Evolutionary conservation across 768 basidiomycete genomes (phyloP), one percentile per base, ranked within the genome.

Genomic region (Auriculariales sp.): DNA sequence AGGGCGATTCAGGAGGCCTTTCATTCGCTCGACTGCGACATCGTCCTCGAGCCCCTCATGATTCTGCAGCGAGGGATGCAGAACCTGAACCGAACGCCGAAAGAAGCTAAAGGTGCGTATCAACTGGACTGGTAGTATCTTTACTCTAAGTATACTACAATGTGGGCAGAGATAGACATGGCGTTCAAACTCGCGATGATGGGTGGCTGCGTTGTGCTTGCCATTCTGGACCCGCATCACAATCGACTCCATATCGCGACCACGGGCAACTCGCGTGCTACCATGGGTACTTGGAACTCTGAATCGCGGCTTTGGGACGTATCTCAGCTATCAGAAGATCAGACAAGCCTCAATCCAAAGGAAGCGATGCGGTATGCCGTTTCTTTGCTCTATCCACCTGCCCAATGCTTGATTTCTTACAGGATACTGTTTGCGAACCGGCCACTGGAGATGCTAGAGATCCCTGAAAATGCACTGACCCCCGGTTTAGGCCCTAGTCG

Each of bases 251-350:
- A 95, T 58, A 79, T 98, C 29, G 94, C 94, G 4, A 81, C 81
- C 55, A 82, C 91, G 3, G 95, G 95, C 0, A 95, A 99, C 61
- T 87, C 88, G 60, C 77, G 95, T 44, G 95, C 95, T 12, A 91
- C 98, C 4, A 93, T 93, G 17, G 95, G 95, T 17, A 75, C 89
- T 31, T 93, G 87, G 84, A 0, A 62, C 74, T 24, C 67, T 63
- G 1, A 48, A 52, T 28, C 52, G 62, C 35, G 65, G 27, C 12
- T 44, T n/a, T 74, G 69, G 55, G 81, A 66, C 27, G 65, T 77
- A 47, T 71, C 72, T 4, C 63, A 62, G 3, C 71, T 99, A 53
- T 89, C 78, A 27, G 91, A 97, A 63, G 95, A 98, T 60, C 93
- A 97, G 68, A 97, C 93, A 6, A 95, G 91, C 31, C 78, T 88